Evolutionary conservation across 2,329 filamentous ascomycete genomes (phyloP), one percentile per base, ranked within the genome.

Genomic region (Penicillium sp.): DNA sequence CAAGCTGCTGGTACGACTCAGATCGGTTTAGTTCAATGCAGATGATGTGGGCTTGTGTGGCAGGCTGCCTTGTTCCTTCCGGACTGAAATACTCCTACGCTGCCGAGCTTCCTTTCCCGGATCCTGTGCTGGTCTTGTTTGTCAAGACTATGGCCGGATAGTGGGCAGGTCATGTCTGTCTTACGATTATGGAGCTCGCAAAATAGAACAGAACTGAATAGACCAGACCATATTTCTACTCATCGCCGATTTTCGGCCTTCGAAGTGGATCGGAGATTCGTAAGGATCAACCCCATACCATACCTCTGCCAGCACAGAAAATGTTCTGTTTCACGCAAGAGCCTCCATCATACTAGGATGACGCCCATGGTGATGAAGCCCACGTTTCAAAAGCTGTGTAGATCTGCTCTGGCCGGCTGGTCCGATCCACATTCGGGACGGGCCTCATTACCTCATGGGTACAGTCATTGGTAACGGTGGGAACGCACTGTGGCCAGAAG

Each of bases 381-480:
- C 49, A 50, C 24, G 43, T 57, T 49, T 51, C 44, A 31, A 29
- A 21, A 21, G 43, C 33, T 23, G 38, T 12, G 47, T 45, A 49
- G 51, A 58, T 58, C 56, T 44, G 34, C 47, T 38, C 39, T 49
- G 5, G 41, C 31, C 24, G 18, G 23, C 29, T 29, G 15, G 44
- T 31, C 31, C 45, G 48, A 28, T 59, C 56, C 56, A 56, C 50
- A 23, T 49, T 59, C 57, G 58, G 54, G 51, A 56, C 52, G 58
- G 60, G 52, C 53, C 58, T 61, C 38, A 49, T 58, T 56, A 61
- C 54, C 49, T 53, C 52, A 54, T 54, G 16, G 39, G 16, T 53
- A 53, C 50, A 57, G 52, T 59, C 53, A 54, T 49, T 4, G n/a
- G 13, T 34, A 34, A 34, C 16, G 26, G 28, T 33, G 15, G 33